Base-by-base conservation (phyloP, 257 asterid species). In the Anisodus tanguticus region DNA sequence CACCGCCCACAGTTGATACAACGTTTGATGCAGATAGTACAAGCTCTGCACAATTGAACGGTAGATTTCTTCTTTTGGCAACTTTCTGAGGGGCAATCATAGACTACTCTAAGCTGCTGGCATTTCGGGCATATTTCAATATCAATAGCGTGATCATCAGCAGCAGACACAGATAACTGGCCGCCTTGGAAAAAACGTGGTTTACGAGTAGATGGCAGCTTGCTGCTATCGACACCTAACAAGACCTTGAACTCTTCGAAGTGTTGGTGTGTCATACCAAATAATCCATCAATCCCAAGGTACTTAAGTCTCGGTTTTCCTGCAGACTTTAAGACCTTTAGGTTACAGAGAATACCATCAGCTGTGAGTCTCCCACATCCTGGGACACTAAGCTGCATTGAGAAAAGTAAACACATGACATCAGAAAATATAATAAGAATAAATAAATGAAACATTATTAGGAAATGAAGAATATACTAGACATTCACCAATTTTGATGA, bases 1-100 rank as follows among this genome's bases (percentile, higher is more conserved):
- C 98, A 95, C 84, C 97, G 84, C 35, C 99, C 97, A 85, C 98
- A 95, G 43, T 81, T 85, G 12, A 82, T 82, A 80, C 99, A 95
- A 13, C 99, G 97, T 76, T 89, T 71, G 78, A 93, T 87, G 92
- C 99, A 95, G 10, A 57, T 12, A 9, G 83, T 86, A 90, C 98
- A 95, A 67, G 89, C 97, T 87, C 92, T 90, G 88, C 99, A 95
- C 3, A 86, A 58, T 76, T 90, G 88, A 39, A 82, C 4, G 15
- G 90, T 81, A 39, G 84, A 57, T 53, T 45, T 85, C 87, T 87
- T 90, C 26, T 35, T 88, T 62, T 83, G 88, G 89, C 97, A 94
- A 83, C 89, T 89, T 35, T 90, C 94, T 1, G 88, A 53, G 0
- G 99, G 95, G 87, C 99, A 95, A 84, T 95, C 99, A 35, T 89